phyloP scores from a whole-genome alignment of 148 eudicot genomes.

The Arbutus unedo region DNA sequence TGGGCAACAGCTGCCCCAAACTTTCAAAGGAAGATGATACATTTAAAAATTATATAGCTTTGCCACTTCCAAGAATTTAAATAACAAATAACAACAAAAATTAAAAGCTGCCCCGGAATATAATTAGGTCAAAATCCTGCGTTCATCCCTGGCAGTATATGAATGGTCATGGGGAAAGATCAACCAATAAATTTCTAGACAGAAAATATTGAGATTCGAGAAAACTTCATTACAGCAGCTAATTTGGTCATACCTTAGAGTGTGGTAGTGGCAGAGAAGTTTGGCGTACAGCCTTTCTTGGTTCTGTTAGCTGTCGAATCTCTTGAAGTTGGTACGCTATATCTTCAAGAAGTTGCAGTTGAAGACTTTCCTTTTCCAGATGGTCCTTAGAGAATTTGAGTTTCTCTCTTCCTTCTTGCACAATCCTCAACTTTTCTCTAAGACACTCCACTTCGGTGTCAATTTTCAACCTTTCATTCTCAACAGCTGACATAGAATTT shows the following conservation, averaged over 20 bases:
- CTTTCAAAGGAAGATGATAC: too few species aligned
- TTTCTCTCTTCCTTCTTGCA: slow-evolving; percentile 75
- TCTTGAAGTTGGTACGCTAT: slow-evolving; percentile 64
- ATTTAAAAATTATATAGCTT: too few species aligned
- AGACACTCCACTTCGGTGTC: slow-evolving; percentile 67
- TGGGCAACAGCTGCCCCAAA: too few species aligned
- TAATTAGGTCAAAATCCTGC: background rate
- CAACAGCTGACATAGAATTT: slow-evolving; percentile 54
- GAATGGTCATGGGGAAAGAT: background rate
- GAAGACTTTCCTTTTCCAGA: slow-evolving; percentile 58
- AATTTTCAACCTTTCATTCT: slow-evolving; percentile 67
- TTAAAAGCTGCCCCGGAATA: too few species aligned
- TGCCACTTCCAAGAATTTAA: too few species aligned
- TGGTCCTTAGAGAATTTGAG: slow-evolving; percentile 50
- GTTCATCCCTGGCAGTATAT: background rate
- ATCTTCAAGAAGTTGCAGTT: slow-evolving; percentile 74
- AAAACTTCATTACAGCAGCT: background rate
- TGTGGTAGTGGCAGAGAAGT: slow-evolving; percentile 65
- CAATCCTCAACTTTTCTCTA: slow-evolving; percentile 59
- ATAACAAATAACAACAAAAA: too few species aligned
- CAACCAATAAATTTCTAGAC: background rate
- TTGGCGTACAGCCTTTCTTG: slow-evolving; percentile 54
- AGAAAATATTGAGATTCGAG: background rate
- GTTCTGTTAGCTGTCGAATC: slow-evolving; percentile 58
- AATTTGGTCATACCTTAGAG: slow-evolving; percentile 49